These are phyloP conservation scores for Tolypocladium tundrense DNA, from an alignment of 2,329 filamentous ascomycete genomes.

Conservation along the genomic window DNA sequence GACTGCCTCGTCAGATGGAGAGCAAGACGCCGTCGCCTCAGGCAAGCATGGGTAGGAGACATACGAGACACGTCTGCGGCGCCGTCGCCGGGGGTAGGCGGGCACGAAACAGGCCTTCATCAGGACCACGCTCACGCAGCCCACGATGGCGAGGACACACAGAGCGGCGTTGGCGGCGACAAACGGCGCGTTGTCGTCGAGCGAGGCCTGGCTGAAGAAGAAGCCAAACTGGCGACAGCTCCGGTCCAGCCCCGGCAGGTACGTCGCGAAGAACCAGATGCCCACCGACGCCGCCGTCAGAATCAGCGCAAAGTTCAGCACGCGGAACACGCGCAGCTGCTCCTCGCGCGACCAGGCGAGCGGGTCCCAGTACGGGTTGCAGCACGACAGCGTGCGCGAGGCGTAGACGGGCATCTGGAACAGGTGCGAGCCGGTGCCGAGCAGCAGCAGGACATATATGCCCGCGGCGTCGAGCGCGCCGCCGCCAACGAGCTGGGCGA, in stretches of 20 bases:
- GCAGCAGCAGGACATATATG: slow-evolving; percentile 20
- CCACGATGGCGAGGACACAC: slow-evolving; percentile 16
- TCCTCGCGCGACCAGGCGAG: slow-evolving; percentile 15
- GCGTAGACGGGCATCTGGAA: slow-evolving; percentile 21
- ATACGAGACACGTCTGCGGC: slow-evolving; percentile 10
- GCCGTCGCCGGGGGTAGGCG: not conserved
- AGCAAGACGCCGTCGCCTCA: not conserved
- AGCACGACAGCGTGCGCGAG: slow-evolving; percentile 22
- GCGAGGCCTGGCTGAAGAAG: slow-evolving; percentile 16
- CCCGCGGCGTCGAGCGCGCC: slow-evolving; percentile 16
- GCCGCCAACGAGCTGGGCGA: slow-evolving; percentile 13
- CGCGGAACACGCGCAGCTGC: slow-evolving; percentile 14
- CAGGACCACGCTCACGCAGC: slow-evolving; percentile 10
- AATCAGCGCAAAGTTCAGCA: slow-evolving; percentile 15
- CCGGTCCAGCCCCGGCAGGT: slow-evolving; percentile 11
- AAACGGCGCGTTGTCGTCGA: slow-evolving; percentile 15
- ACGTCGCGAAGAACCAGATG: slow-evolving; percentile 20
- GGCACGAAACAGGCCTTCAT: not conserved
- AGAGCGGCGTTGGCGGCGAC: slow-evolving; percentile 18
- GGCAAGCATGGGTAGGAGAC: slow-evolving; percentile 9
- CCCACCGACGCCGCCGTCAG: slow-evolving; percentile 16
- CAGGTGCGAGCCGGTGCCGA: slow-evolving; percentile 19
- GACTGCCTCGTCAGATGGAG: not conserved
- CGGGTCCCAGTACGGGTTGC: slow-evolving; percentile 19
- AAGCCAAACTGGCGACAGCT: slow-evolving; percentile 20